These are phyloP conservation scores for Entophlyctis helioformis DNA, from an alignment of 192 early-diverging fungal species.

Conservation along the genomic window DNA sequence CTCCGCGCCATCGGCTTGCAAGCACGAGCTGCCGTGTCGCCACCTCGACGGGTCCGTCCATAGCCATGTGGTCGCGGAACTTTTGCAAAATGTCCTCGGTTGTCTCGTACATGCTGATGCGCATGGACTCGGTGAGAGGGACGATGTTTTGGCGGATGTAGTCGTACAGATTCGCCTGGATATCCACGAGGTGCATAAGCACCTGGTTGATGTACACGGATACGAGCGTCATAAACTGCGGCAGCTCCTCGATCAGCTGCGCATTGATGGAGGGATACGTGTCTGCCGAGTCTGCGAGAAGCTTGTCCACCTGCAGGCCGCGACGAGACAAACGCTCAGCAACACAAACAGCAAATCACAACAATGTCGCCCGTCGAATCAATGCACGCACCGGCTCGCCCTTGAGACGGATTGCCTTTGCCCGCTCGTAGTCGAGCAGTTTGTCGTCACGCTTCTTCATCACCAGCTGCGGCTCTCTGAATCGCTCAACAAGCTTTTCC, in stretches of 20 bases:
- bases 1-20: neutral
- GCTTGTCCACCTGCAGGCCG: conserved; percentile 44
- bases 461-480: conserved; percentile 53
- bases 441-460: conserved; percentile 66
- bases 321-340: neutral
- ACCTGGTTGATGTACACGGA: conserved; percentile 50
- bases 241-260: conserved; percentile 63
- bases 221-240: conserved; percentile 43
- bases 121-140: too few species aligned
- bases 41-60: neutral
- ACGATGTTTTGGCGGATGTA: neutral
- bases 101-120: too few species aligned
- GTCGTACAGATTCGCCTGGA: conserved; percentile 21
- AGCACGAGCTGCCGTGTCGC: neutral
- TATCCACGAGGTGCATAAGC: conserved; percentile 34
- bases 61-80: neutral
- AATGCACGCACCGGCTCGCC: conserved; percentile 39
- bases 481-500: conserved; percentile 8
- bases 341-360: too few species aligned
- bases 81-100: neutral
- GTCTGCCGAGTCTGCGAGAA: conserved; percentile 48
- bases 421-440: conserved; percentile 59
- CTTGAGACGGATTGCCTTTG: conserved; percentile 38
- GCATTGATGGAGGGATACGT: conserved; percentile 55
- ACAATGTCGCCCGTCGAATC: too few species aligned